Evolutionary conservation across 495 filamentous ascomycete genomes (phyloP), one percentile per base, ranked within the genome.

Genomic region (Tuber magnatum): DNA sequence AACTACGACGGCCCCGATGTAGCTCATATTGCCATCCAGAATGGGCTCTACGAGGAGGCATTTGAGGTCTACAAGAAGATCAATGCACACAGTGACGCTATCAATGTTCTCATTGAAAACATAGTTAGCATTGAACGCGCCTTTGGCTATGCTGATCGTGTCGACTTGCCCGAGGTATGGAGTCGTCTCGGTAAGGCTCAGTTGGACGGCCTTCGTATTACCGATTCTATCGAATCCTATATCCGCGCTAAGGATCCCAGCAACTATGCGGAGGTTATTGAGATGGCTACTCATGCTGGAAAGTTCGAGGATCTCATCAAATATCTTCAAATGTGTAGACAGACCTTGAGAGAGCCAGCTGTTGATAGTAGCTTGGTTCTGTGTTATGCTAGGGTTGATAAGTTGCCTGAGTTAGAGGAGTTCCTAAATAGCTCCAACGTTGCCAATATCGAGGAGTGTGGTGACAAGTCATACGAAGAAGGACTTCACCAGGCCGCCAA

Each of bases 1-100:
- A 90, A 91, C 69, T 99, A 97, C 86, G 92, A 92, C 76, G 90
- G 94, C 3, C 92, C 94, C 78, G 96, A 98, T 82, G 97, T 98
- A 82, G 92, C 96, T 3, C 87, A 90, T 79, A 91, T 97, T 83
- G 98, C 95, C 86, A 95, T 97, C 75, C 91, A 94, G 72, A 92
- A 97, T 77, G 94, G 94, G 71, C 88, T 99, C 77, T 93, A 92
- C 82, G 96, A 99, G 85, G 96, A 99, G 85, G 96, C 96, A 2
- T 97, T 99, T 75, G 93, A 98, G 86, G 93, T 98, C 77, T 97
- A 92, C 88, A 98, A 98, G 89, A 98, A 99, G 89, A 90, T 94
- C 79, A 91, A 91, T 84, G 92, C 94, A 83, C 92, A 97, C 84
- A 86, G 89, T 72, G 91, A 91, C 38, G 96, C 96, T 42, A 90